These are phyloP conservation scores for Alternaria atra DNA, from an alignment of 2,329 filamentous ascomycete species.

Conservation along the genomic window DNA sequence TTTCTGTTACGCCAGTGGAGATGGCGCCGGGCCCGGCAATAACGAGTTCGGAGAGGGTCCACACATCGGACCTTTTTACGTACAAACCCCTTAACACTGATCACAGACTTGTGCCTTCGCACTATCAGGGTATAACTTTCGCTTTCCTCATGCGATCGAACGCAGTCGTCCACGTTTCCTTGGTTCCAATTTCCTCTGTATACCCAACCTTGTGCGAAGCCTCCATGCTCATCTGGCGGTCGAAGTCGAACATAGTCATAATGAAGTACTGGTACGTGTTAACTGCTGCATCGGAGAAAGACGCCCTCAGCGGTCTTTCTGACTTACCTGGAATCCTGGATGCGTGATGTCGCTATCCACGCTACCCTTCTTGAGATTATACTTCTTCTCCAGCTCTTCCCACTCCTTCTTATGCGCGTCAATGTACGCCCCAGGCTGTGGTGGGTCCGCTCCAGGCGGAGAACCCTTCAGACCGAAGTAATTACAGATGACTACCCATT, in stretches of 20 bases:
- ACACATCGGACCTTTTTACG: not conserved
- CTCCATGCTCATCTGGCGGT: constrained; percentile 57
- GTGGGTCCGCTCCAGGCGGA: constrained; percentile 36
- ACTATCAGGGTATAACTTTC: constrained; percentile 49
- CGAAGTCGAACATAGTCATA: constrained; percentile 56
- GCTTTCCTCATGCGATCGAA: constrained; percentile 56
- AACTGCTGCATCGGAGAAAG: not conserved
- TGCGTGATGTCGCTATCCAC: constrained; percentile 57
- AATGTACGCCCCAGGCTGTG: constrained; percentile 43
- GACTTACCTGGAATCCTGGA: constrained; percentile 41
- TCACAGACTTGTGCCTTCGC: not conserved
- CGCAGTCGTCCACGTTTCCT: constrained; percentile 55
- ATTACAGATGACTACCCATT: constrained; percentile 58
- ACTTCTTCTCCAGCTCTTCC: constrained; percentile 40
- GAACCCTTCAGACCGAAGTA: constrained; percentile 59
- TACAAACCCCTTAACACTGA: not conserved
- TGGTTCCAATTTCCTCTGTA: constrained; percentile 49
- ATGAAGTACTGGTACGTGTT: constrained; percentile 37
- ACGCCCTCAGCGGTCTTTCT: not conserved
- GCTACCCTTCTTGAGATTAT: constrained; percentile 49
- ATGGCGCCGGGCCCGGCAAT: not conserved
- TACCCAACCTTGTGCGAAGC: constrained; percentile 53
- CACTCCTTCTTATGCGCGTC: constrained; percentile 38
- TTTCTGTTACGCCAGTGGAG: not conserved
- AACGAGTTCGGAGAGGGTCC: not conserved